These are phyloP conservation scores for Lodderomyces margitis DNA, from an alignment of 1,139 yeast genomes.

Conservation along the genomic window DNA sequence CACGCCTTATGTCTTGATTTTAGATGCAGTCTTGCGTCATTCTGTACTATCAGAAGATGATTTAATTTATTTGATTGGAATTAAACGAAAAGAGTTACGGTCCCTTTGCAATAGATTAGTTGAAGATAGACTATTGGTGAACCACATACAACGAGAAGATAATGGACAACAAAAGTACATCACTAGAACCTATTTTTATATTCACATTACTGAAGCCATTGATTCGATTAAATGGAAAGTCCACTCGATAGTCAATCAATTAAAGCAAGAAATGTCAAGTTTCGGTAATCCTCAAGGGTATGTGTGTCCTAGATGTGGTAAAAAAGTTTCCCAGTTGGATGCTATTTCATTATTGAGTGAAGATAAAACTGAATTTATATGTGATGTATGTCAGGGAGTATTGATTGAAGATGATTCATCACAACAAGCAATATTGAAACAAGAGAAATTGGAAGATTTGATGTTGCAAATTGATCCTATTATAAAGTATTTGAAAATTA, in stretches of 20 bases:
- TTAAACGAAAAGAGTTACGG: constrained; percentile 84
- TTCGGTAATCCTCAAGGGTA: constrained; percentile 94
- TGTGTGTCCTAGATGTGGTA: constrained; percentile 81
- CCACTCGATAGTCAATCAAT: constrained; percentile 73
- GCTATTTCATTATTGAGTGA: constrained; percentile 79
- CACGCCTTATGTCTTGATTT: constrained; percentile 73
- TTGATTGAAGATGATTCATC: constrained; percentile 87
- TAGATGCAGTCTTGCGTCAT: constrained; percentile 89
- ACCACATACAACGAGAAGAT: constrained; percentile 80
- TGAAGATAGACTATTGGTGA: constrained; percentile 72
- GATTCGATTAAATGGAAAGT: constrained; percentile 97
- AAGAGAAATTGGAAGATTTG: constrained; percentile 75
- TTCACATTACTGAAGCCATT: constrained; percentile 89
- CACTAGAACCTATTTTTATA: constrained; percentile 78
- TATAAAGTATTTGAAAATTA: constrained; percentile 75
- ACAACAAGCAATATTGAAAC: constrained; percentile 77
- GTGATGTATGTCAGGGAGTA: constrained; percentile 78
- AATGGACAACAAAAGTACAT: constrained; percentile 66
- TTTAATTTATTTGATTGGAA: constrained; percentile 71
- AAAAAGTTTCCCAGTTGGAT: constrained; percentile 80
- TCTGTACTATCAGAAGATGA: constrained; percentile 95
- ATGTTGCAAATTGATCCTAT: constrained; percentile 92
- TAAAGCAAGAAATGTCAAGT: constrained; percentile 77
- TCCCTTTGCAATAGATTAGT: constrained; percentile 76
- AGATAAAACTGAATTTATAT: constrained; percentile 76